phyloP scores from a whole-genome alignment of 192 early-diverging fungal species.

The Mortierella claussenii region DNA sequence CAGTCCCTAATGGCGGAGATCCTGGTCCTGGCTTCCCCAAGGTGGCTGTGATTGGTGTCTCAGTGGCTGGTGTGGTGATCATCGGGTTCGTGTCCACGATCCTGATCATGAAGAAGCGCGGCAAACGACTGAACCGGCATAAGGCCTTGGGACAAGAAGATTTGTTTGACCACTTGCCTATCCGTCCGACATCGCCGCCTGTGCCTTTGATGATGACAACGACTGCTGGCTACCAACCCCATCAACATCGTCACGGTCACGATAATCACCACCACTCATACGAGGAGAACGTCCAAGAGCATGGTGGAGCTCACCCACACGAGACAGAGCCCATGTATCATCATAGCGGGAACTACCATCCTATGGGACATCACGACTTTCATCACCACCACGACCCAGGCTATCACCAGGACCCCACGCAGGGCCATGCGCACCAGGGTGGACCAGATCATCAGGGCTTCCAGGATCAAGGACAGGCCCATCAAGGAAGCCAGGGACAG shows the following conservation, averaged over 20 bases:
- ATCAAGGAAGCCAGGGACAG: conserved; percentile 3
- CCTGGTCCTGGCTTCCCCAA: conserved; percentile 15
- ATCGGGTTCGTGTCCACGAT: conserved; percentile 24
- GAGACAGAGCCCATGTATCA: conserved; percentile 27
- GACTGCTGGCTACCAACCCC: conserved; percentile 2
- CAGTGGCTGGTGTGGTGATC: conserved; percentile 1
- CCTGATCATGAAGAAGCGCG: conserved; percentile 16
- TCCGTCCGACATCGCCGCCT: conserved; percentile 12
- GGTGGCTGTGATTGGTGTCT: conserved; percentile 16
- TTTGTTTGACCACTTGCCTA: conserved; percentile 39
- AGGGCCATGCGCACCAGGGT: not conserved
- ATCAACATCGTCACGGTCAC: not conserved
- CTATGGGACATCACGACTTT: conserved; percentile 8
- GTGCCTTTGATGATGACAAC: conserved; percentile 5
- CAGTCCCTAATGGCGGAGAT: not conserved
- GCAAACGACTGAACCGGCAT: conserved; percentile 1
- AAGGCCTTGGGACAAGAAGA: conserved; percentile 21
- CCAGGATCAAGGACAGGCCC: not conserved
- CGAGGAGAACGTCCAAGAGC: not conserved
- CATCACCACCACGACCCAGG: not conserved
- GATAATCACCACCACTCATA: not conserved
- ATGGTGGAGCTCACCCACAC: conserved; percentile 9
- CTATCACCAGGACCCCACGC: not conserved
- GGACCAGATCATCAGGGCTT: not conserved
- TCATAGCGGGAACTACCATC: conserved; percentile 10